Evolutionary conservation across 1,139 yeast species (phyloP).

Genomic region (Hyphopichia khmerensis): DNA sequence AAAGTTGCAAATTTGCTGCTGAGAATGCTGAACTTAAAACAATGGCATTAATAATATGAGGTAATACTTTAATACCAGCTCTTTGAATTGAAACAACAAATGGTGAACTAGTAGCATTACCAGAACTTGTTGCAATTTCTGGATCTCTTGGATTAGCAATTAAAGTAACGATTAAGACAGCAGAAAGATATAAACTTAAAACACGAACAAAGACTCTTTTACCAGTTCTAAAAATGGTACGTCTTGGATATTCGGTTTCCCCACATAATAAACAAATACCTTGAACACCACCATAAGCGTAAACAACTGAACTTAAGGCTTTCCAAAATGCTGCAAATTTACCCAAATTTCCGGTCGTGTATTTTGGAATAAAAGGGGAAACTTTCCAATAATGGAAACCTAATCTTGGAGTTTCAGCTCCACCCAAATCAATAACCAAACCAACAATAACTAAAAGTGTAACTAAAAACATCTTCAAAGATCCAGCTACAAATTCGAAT

Average conservation of each 20-base stretch:
- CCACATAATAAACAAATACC: conserved; percentile 78
- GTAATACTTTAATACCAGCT: conserved; percentile 35
- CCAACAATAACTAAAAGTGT: conserved; percentile 72
- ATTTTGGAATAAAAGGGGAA: conserved; percentile 52
- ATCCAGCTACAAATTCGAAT: conserved; percentile 74
- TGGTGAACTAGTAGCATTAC: conserved; percentile 38
- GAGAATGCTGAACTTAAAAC: conserved; percentile 39
- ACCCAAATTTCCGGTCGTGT: conserved; percentile 58
- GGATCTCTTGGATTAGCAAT: conserved; percentile 20
- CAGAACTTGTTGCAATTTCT: conserved; percentile 31
- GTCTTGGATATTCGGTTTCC: conserved; percentile 75
- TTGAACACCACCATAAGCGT: conserved; percentile 78
- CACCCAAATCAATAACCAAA: conserved; percentile 80
- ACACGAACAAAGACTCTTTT: conserved; percentile 74
- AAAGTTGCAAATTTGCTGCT: conserved; percentile 45
- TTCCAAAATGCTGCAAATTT: conserved; percentile 70
- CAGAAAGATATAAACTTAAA: conserved; percentile 62
- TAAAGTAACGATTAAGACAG: conserved; percentile 40
- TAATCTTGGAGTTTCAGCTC: conserved; percentile 61
- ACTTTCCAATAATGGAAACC: conserved; percentile 67
- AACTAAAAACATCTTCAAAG: conserved; percentile 70
- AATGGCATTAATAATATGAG: conserved; percentile 41
- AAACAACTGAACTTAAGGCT: conserved; percentile 59
- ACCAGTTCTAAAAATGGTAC: conserved; percentile 74
- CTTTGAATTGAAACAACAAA: conserved; percentile 47